Conservation (phyloP, 2,329 filamentous ascomycete genomes). For the Scytalidium sp. region DNA sequence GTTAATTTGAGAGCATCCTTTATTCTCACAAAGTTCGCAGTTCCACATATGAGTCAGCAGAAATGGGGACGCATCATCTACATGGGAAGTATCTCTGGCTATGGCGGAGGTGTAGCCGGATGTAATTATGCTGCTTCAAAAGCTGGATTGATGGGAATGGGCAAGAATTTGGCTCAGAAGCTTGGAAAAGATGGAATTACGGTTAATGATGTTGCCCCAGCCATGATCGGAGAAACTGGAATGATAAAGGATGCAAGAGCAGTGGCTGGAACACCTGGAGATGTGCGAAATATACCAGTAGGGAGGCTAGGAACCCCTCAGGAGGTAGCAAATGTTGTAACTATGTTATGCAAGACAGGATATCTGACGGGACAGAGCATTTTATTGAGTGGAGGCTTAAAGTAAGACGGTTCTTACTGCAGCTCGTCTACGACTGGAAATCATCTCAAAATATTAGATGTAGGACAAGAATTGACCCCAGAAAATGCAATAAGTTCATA, state of each 20-base stretch:
- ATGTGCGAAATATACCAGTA: constrained; percentile 35
- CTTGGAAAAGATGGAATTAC: constrained; percentile 42
- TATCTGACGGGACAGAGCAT: constrained; percentile 46
- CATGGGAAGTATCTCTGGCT: constrained; percentile 19
- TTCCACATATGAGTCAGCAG: constrained; percentile 36
- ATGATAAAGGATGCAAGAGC: constrained; percentile 37
- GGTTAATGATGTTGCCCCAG: constrained; percentile 48
- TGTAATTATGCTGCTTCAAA: constrained; percentile 33
- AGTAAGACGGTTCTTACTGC: constrained; percentile 3
- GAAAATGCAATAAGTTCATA: no score
- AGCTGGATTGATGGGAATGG: constrained; percentile 41
- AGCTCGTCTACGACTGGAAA: no score
- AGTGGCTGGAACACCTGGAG: constrained; percentile 21
- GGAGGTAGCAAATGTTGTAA: constrained; percentile 44
- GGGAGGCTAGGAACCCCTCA: constrained; percentile 40
- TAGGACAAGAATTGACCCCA: no score
- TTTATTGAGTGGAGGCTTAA: constrained; percentile 36
- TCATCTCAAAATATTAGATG: no score
- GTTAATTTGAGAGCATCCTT: constrained; percentile 23
- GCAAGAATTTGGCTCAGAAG: constrained; percentile 41
- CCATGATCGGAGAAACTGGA: constrained; percentile 40
- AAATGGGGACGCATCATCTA: constrained; percentile 26
- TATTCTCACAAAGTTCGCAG: constrained; percentile 20
- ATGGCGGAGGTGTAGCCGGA: constrained; percentile 22
- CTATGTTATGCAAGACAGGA: constrained; percentile 43